Evolutionary conservation across 176 grass and related monocot genomes (phyloP).

Genomic region (Alopecurus myosuroides): DNA sequence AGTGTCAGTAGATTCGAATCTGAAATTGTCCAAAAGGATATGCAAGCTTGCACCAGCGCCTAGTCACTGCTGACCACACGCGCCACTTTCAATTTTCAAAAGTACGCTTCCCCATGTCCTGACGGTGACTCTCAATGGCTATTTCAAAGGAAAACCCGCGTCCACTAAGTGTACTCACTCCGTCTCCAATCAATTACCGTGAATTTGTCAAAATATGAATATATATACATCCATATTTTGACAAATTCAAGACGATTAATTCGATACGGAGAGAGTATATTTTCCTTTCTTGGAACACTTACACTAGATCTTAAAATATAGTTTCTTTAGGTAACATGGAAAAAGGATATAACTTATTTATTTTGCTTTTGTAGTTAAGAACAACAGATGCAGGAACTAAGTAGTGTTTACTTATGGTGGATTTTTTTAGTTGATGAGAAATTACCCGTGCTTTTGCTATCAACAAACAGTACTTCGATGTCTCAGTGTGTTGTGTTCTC

Average conservation of each 20-base stretch:
- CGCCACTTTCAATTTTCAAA: background rate
- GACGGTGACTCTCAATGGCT: background rate
- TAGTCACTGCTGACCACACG: background rate
- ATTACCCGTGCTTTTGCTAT: background rate
- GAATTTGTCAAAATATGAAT: too few species aligned
- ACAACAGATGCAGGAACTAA: too few species aligned
- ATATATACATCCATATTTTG: too few species aligned
- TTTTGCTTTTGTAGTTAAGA: background rate
- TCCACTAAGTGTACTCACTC: too few species aligned
- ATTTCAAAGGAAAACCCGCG: background rate
- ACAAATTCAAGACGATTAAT: too few species aligned
- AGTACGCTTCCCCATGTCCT: background rate
- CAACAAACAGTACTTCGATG: background rate
- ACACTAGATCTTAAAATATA: too few species aligned
- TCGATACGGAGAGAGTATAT: too few species aligned
- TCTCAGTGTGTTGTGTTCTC: background rate
- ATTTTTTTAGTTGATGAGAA: too few species aligned
- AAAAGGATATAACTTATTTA: background rate
- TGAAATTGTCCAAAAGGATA: background rate
- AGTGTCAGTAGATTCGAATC: background rate
- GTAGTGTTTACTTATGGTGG: background rate
- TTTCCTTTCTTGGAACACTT: too few species aligned
- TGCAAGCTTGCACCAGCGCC: background rate
- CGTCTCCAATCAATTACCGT: too few species aligned
- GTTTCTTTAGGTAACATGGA: too few species aligned